Base-by-base conservation (phyloP, 192 early-diverging fungal genomes). In the Oehlia diaphana region DNA sequence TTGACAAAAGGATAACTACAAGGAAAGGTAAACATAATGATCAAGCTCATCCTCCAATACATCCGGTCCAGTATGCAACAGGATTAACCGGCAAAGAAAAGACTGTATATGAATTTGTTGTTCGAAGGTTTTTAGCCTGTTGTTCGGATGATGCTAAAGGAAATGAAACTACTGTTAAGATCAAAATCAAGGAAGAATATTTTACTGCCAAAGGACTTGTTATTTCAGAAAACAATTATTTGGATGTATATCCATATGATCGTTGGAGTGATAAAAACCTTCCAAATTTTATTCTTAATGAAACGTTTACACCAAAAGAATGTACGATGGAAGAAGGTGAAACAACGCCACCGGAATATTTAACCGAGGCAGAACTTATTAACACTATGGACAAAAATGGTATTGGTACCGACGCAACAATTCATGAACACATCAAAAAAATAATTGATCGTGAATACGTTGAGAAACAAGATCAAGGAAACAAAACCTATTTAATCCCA, bases 401-500 rank as follows among this genome's bases (percentile, higher is more conserved):
- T 21, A 98, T 99, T 61, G 98, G 96, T 16, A 99, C 98, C 8
- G 98, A 99, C 83, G 97, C 98, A 0, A 99, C 97, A 0, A 98
- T 98, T 42, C 93, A 93, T 9, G 94, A 97, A 47, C 97, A 98
- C 74, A 99, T 99, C 81, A 95, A 96, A 80, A 98, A 91, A 68
- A 94, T 99, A 47, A 89, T 92, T 13, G 92, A 94, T 2, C 91
- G 98, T 14, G 90, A 97, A 53, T 99, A 99, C 82, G 92, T 89
- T 4, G 87, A 91, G 65, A 93, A 96, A 69, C 86, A 88, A 26
- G 75, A 75, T 42, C 53, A 65, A 4, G 87, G 85, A 7, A 75
- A 79, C 14, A 88, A 91, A 65, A 83, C 81, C 9, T 84, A 84
- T 21, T 88, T 93, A 77, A 79, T 83, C 14, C 98, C 98, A 0